phyloP scores from a whole-genome alignment of 2,329 filamentous ascomycete species.

The Dothistroma septosporum region DNA sequence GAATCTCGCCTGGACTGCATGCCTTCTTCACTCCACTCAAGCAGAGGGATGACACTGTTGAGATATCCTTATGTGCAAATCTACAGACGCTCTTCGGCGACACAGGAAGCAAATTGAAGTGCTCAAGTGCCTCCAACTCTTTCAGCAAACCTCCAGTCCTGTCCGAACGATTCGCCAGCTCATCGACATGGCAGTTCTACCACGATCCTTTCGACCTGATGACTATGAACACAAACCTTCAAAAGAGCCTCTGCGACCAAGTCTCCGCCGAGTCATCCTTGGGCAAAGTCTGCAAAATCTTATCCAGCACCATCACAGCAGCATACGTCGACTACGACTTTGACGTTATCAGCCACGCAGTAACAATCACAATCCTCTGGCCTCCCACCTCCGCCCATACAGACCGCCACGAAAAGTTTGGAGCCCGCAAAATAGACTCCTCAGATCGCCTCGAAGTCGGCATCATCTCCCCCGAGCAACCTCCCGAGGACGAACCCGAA shows the following conservation, averaged over 20 bases:
- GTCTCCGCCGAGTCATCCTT: conserved; percentile 29
- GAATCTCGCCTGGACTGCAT: conserved; percentile 76
- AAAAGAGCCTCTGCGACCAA: neutral
- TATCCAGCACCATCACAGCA: conserved; percentile 8
- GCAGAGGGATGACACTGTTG: conserved; percentile 21
- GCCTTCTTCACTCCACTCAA: conserved; percentile 65
- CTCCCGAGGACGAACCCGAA: conserved; percentile 54
- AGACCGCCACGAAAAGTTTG: neutral
- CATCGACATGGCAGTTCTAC: conserved; percentile 67
- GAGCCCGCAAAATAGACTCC: conserved; percentile 5
- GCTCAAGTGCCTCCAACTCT: conserved; percentile 36
- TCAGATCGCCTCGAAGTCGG: conserved; percentile 66
- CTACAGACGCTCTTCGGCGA: conserved; percentile 56
- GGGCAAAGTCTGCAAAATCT: conserved; percentile 13
- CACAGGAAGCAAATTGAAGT: conserved; percentile 45
- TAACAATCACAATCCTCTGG: conserved; percentile 51
- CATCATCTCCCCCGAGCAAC: conserved; percentile 63
- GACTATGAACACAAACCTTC: neutral
- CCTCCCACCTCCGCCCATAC: neutral
- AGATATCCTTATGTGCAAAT: conserved; percentile 51
- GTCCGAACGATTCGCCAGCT: conserved; percentile 58
- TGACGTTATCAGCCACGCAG: conserved; percentile 61
- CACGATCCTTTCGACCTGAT: conserved; percentile 52
- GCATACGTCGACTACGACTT: conserved; percentile 70
- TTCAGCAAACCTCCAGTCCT: conserved; percentile 45